phyloP scores from a whole-genome alignment of 345 rosid genomes.

The Salix suchowensis region DNA sequence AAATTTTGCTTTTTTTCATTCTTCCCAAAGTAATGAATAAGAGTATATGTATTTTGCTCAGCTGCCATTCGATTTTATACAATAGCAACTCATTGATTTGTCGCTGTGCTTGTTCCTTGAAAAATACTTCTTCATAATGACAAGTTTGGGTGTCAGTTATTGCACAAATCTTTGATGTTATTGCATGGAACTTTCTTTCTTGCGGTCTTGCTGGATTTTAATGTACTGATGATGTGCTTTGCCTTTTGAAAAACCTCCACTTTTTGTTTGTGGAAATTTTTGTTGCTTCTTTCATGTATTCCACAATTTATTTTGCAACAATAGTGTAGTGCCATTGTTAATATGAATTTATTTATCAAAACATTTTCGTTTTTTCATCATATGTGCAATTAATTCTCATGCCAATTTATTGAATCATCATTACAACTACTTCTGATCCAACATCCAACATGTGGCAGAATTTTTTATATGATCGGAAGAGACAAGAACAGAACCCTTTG shows the following conservation, averaged over 20 bases:
- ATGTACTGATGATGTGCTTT: background rate
- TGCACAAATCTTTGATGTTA: background rate
- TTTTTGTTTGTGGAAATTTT: background rate
- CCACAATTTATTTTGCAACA: background rate
- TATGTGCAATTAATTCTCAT: background rate
- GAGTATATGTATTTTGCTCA: background rate
- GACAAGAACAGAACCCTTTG: slow-evolving; percentile 62
- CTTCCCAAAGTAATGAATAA: background rate
- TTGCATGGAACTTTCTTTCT: background rate
- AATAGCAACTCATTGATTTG: background rate
- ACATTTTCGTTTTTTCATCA: background rate
- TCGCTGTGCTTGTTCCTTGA: background rate
- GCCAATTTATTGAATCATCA: background rate
- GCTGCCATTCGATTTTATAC: background rate
- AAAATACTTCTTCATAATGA: background rate
- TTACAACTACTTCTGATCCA: background rate
- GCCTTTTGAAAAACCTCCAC: background rate
- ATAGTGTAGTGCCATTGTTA: background rate
- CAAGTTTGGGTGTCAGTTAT: background rate
- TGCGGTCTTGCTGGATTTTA: background rate
- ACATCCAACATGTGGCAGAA: slow-evolving; percentile 39
- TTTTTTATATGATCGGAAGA: slow-evolving; percentile 84
- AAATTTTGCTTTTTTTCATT: background rate
- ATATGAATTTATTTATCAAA: background rate
- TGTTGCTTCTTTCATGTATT: background rate